Evolutionary conservation across 345 rosid species (phyloP), one percentile per base, ranked within the genome.

Genomic region (Aquilaria malaccensis): DNA sequence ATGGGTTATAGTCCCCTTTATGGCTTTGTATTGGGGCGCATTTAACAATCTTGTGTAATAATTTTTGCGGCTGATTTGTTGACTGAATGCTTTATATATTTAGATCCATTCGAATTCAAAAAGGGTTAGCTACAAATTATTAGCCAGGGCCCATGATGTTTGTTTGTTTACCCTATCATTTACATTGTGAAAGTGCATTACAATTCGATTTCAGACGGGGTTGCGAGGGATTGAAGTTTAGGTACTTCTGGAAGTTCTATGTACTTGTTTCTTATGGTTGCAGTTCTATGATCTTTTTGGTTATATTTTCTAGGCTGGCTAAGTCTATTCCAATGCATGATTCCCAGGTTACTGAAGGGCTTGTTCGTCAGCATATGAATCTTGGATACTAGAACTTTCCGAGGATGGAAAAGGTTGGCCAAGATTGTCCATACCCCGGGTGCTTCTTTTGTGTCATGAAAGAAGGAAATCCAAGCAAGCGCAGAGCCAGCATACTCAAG

Each of bases 371-470:
- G 61, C 61, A n/a, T 59, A 62, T 62, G 73, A 69, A 52, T 56
- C 70, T 63, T 46, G 58, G 56, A 53, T 14, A 11, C 22, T 37
- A 13, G 55, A 45, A 45, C 59, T 11, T 45, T 67, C 56, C 43
- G 10, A 67, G 46, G 29, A 95, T 91, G 99, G 99, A 83, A 52
- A 88, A 91, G 80, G 82, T 68, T 33, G 81, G 95, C 56, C 73
- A 81, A 1, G 95, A 95, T 51, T 95, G 99, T 74, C 99, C 96
- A 1, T 91, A 91, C 72, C 99, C 97, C n/a, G 97, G 97, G 72
- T 94, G 99, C 76, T 91, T 91, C 77, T 91, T 94, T 74, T 91
- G 99, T 66, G 97, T 94, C 31, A 91, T 94, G 99, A 94, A 91
- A 82, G 99, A 95, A 87, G 99, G 96, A 54, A 91, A 95, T 67